Evolutionary conservation across 306 rosid genomes (phyloP), one percentile per base, ranked within the genome.

Genomic region (Carpinus fangiana): DNA sequence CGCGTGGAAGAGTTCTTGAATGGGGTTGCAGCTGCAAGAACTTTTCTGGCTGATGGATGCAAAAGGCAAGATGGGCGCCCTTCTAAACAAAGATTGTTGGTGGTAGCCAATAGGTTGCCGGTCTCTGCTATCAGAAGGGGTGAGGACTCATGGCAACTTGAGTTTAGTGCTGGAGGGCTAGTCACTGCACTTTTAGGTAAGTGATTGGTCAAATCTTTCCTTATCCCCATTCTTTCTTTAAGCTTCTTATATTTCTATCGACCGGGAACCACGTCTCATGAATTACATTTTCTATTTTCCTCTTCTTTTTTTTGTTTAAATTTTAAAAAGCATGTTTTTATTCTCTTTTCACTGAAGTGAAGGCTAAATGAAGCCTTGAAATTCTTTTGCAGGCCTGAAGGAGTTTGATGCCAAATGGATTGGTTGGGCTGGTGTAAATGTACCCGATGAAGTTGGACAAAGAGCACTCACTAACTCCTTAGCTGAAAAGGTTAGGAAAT

Each of bases 361-460:
- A 80, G 76, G 73, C 60, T 82, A 55, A 78, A 55, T 84, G 66
- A 75, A 78, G 72, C 72, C 55, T 74, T 54, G 62, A 76, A 77
- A 56, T 85, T 82, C 52, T 88, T 76, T 78, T 93, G 86, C 85
- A 94, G 98, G 98, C 67, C 88, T 94, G 75, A 94, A 87, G 91
- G 98, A 94, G 83, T 92, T 94, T 77, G 98, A 94, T 67, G 89
- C 97, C 43, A 88, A 97, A 85, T 94, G 98, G 98, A 94, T 92
- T 81, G 98, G 98, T 47, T 94, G 98, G 97, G 92, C 97, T 73
- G 98, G 98, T n/a, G 87, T 94, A 68, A 94, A 91, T 86, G 98
- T 94, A 60, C 89, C 92, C 23, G 98, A 94, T 85, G 90, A 81
- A n/a, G 84, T 79, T 72, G 98, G 98, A 67, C 93, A 85, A 74